Base-by-base conservation (phyloP, 768 basidiomycete genomes). In the Suillus hirtellus region DNA sequence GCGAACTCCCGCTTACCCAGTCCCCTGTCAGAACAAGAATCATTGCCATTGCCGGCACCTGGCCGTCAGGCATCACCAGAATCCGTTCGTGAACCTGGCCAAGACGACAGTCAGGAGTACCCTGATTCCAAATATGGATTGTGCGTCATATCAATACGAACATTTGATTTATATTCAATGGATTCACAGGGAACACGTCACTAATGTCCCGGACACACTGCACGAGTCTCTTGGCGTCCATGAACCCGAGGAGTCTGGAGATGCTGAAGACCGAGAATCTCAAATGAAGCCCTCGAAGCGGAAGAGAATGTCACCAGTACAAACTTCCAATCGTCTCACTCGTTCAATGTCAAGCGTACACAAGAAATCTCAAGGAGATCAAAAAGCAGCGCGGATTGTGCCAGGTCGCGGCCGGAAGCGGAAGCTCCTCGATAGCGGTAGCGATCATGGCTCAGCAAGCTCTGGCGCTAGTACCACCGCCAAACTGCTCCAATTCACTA, bases 381-480 rank as follows among this genome's bases (percentile, higher is more conserved):
- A 62, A 15, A 73, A 74, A 54, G 73, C 71, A n/a, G 80, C 80
- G 67, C 71, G 71, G 12, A 81, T 77, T 68, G 69, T 70, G 27
- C 74, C 75, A 40, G 72, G 47, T 6, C 54, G 59, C 10, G 56
- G 47, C n/a, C 56, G 37, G 43, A 53, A 60, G 56, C 58, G 50
- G 59, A 58, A 42, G 40, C 17, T 58, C 24, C 40, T 58, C 17
- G 40, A 66, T 60, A 66, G 66, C 19, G 58, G 64, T 31, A 71
- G 69, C 58, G 71, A 70, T 50, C 64, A 61, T 60, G 67, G 71
- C 9, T 79, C 79, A 15, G 72, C 69, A 46, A 76, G 73, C 40
- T 80, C 82, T 9, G 73, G 76, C 46, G 75, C 80, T n/a, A 80
- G 74, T 53, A 70, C 73, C 19, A 76, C 79, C 4, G 73, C 73